These are phyloP conservation scores for Nelumbo lutea DNA, from an alignment of 164 flowering plant genomes.

Conservation along the genomic window DNA sequence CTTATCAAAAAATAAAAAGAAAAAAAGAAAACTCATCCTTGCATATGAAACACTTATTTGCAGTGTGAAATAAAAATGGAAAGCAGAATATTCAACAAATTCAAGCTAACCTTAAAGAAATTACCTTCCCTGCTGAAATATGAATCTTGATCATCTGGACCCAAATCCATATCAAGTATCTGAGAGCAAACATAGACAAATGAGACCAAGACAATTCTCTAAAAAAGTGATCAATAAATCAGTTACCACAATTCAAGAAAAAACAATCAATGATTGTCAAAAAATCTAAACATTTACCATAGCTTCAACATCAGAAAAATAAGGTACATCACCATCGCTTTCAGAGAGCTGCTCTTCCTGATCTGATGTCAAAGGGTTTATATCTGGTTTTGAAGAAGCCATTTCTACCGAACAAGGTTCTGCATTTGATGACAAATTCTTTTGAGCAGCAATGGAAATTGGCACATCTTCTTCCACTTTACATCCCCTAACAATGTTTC, in stretches of 20 bases:
- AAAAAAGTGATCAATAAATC: constrained; percentile 9
- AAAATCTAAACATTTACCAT: constrained; percentile 45
- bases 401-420: constrained; percentile 22
- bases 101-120: not conserved
- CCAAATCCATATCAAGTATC: constrained; percentile 92
- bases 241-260: not conserved
- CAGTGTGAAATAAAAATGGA: not conserved
- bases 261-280: not conserved
- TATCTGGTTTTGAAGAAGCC: constrained; percentile 19
- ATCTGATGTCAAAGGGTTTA: constrained; percentile 29
- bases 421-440: constrained; percentile 18
- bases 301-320: constrained; percentile 83
- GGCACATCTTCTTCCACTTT: constrained; percentile 27
- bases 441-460: constrained; percentile 12
- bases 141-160: constrained; percentile 48
- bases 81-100: not conserved
- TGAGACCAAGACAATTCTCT: not conserved
- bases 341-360: constrained; percentile 42
- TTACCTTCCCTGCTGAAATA: constrained; percentile 56
- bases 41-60: not conserved
- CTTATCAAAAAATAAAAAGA: too few relatives aligned
- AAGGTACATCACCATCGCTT: constrained; percentile 67
- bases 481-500: constrained; percentile 12
- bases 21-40: not conserved
- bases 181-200: constrained; percentile 23